Conservation (phyloP, 2,329 filamentous ascomycete species). For the Alternaria viburni region DNA sequence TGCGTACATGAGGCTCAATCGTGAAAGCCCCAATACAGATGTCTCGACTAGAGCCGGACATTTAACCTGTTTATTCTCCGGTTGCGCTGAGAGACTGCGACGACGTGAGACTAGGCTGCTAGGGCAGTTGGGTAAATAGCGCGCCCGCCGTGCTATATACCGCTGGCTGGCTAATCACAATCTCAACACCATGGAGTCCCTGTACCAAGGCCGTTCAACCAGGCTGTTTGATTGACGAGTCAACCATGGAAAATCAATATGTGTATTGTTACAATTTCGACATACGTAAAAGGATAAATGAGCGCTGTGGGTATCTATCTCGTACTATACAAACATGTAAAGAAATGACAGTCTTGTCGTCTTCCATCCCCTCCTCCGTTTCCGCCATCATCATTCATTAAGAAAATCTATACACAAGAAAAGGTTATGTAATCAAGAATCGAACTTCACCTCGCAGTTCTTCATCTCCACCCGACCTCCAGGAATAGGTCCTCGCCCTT, state of each 20-base stretch:
- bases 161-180: background rate
- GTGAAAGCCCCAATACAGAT: slow-evolving; percentile 2
- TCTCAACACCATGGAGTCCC: background rate
- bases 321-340: slow-evolving; percentile 8
- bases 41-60: slow-evolving; percentile 18
- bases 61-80: slow-evolving; percentile 28
- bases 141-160: background rate
- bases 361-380: background rate
- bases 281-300: background rate
- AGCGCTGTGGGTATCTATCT: slow-evolving; percentile 18
- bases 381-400: background rate
- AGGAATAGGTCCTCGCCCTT: slow-evolving; percentile 69
- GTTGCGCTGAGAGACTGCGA: background rate
- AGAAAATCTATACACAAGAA: slow-evolving; percentile 14
- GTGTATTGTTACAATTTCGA: background rate
- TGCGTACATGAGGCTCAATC: slow-evolving; percentile 24
- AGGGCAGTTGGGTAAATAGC: slow-evolving; percentile 13
- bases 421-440: slow-evolving; percentile 7
- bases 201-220: slow-evolving; percentile 3
- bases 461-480: slow-evolving; percentile 40
- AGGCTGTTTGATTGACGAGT: background rate
- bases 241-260: background rate
- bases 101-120: slow-evolving; percentile 11
- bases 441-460: background rate
- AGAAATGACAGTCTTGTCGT: slow-evolving; percentile 8